Base-by-base conservation (phyloP, 176 grass and related monocot genomes). In the Cenchrus purpureus region DNA sequence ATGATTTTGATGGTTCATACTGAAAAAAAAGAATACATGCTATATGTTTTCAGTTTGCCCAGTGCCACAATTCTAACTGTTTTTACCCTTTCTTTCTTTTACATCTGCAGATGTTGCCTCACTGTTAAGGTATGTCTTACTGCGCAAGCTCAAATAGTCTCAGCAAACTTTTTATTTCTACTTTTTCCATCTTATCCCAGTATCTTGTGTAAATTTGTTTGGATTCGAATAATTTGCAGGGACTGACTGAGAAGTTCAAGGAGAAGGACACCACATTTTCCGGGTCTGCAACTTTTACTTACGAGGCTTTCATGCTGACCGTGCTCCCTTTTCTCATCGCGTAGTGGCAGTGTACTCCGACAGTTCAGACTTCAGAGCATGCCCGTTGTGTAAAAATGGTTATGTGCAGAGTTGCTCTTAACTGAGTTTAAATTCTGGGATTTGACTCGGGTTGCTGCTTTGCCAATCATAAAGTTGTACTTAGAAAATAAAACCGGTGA, bases 221-320 rank as follows among this genome's bases (percentile, higher is more conserved):
- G 59, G 3, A 28, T 74, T 65, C 17, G 17, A 76, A 60, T 46
- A 79, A 37, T 72, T 79, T 48, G 52, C 91, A 98, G 96, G 96
- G 96, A 19, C 92, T 98, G 86, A 98, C 93, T 2, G 96, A 98
- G 72, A 98, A 95, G 79, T 98, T 98, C 77, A 98, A 98, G 85
- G 95, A 98, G 51, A 98, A 95, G 61, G 95, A 95, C 54, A 90
- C 79, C 28, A 53, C 55, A 0, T 93, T 69, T 68, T 88, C 95
- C 3, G 95, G 95, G 0, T 98, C 91, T 62, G 91, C 95, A 3
- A 93, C 89, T 82, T 98, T 98, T 22, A 91, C 85, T 14, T 98
- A 98, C 3, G 93, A 98, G 85, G 70, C 95, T 1, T 95, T 98
- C 87, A 95, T 98, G 95, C 72, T 93, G 71, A 95, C 93, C 0